These are phyloP conservation scores for Sideroxylon spinosum DNA, from an alignment of 179 eudicot genomes.

Conservation along the genomic window DNA sequence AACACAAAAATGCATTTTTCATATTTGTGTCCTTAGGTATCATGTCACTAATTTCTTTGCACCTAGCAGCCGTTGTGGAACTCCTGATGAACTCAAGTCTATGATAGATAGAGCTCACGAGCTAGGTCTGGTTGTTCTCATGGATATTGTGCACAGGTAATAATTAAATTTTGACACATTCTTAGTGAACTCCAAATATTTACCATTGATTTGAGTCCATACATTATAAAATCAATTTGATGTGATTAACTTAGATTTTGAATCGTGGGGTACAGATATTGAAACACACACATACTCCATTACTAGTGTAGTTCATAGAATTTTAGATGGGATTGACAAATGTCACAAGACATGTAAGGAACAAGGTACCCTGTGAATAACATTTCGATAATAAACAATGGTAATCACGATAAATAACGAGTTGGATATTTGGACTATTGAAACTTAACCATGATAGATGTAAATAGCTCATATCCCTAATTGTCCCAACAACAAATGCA, in stretches of 20 bases:
- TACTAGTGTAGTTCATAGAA: no score
- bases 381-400: no score
- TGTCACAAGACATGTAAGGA: no score
- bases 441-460: no score
- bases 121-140: conserved; percentile 86
- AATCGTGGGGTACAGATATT: no score
- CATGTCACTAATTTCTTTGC: conserved; percentile 98
- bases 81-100: conserved; percentile 98
- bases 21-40: conserved; percentile 50
- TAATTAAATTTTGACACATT: background rate
- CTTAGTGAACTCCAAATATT: background rate
- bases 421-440: no score
- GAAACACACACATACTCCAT: no score
- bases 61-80: conserved; percentile 97
- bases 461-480: no score
- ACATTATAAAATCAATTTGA: background rate
- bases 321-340: no score
- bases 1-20: conserved; percentile 16
- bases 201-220: background rate
- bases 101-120: conserved; percentile 97
- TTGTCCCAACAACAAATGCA: no score
- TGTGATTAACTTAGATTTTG: background rate
- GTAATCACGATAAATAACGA: no score
- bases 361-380: no score
- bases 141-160: conserved; percentile 99